These are phyloP conservation scores for Dimargaris cristalligena DNA, from an alignment of 192 early-diverging fungal species.

Conservation along the genomic window DNA sequence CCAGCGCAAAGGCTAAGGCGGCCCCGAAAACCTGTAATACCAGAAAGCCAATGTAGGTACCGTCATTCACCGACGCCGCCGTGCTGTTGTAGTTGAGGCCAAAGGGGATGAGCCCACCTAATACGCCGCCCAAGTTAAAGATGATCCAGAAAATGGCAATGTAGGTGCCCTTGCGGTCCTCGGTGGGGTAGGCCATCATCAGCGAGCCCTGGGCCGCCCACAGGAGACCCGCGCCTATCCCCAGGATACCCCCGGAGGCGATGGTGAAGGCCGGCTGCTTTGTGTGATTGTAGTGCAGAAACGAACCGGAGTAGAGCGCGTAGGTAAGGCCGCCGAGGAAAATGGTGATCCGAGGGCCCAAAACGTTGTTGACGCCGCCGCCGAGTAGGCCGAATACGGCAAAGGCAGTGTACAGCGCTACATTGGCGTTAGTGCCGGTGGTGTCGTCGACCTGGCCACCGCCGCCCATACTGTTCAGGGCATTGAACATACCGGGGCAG, in stretches of 20 bases:
- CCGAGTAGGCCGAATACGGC: conserved; percentile 59
- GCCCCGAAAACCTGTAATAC: conserved; percentile 47
- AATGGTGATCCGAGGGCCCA: conserved; percentile 53
- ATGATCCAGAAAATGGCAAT: conserved; percentile 80
- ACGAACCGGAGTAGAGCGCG: conserved; percentile 64
- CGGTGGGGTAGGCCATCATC: conserved; percentile 71
- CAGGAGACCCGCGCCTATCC: conserved; percentile 65
- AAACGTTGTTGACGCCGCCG: conserved; percentile 61
- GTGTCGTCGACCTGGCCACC: conserved; percentile 42
- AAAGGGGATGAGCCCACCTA: conserved; percentile 61
- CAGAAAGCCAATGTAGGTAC: conserved; percentile 61
- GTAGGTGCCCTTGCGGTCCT: conserved; percentile 63
- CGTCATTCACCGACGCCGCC: conserved; percentile 32
- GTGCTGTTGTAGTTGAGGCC: conserved; percentile 44
- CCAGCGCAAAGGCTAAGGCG: conserved; percentile 34
- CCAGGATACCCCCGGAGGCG: conserved; percentile 59
- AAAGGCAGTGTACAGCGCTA: conserved; percentile 62
- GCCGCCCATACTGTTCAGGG: conserved; percentile 45
- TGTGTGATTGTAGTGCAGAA: conserved; percentile 47
- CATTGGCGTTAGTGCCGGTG: conserved; percentile 52
- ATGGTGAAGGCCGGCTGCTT: conserved; percentile 42
- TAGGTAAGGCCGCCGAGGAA: conserved; percentile 48
- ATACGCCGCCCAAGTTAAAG: conserved; percentile 68
- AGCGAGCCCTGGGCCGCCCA: conserved; percentile 69
- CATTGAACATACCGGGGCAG: conserved; percentile 69